These are phyloP conservation scores for Blastocystis hominis DNA, from an alignment of 352 stramenopile species.

Conservation along the genomic window DNA sequence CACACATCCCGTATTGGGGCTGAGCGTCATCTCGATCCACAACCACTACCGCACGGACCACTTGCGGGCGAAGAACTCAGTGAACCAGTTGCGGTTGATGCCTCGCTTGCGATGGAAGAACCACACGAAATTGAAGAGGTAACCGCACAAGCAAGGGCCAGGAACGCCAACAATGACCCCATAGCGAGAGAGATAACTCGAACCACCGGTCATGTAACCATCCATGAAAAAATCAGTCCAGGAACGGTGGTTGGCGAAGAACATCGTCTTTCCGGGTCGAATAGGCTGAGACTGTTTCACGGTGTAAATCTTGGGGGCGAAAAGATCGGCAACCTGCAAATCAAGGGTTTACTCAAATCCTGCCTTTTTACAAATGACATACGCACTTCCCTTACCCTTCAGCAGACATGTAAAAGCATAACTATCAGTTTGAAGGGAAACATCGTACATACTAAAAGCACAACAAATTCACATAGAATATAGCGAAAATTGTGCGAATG, in stretches of 20 bases:
- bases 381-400: not conserved
- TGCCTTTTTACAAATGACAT: slow-evolving; percentile 20
- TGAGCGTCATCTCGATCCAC: not conserved
- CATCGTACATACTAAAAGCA: not conserved
- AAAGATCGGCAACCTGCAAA: slow-evolving; percentile 10
- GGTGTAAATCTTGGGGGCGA: not conserved
- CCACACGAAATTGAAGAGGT: slow-evolving; percentile 51
- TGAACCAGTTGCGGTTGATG: slow-evolving; percentile 53
- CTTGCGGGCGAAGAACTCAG: slow-evolving; percentile 46
- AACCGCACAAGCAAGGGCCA: slow-evolving; percentile 34
- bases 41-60: slow-evolving; percentile 16
- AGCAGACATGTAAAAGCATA: not conserved
- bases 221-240: slow-evolving; percentile 58
- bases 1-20: slow-evolving; percentile 18
- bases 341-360: not conserved
- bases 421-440: not conserved
- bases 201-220: slow-evolving; percentile 24
- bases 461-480: not conserved
- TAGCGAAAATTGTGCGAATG: not conserved
- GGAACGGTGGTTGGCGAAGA: slow-evolving; percentile 54
- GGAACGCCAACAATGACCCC: slow-evolving; percentile 51
- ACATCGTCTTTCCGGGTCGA: slow-evolving; percentile 42
- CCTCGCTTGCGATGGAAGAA: slow-evolving; percentile 55
- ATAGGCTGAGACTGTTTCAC: slow-evolving; percentile 47
- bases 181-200: slow-evolving; percentile 51